phyloP scores from a whole-genome alignment of 2,329 filamentous ascomycete genomes.

The Gyromitra esculenta region DNA sequence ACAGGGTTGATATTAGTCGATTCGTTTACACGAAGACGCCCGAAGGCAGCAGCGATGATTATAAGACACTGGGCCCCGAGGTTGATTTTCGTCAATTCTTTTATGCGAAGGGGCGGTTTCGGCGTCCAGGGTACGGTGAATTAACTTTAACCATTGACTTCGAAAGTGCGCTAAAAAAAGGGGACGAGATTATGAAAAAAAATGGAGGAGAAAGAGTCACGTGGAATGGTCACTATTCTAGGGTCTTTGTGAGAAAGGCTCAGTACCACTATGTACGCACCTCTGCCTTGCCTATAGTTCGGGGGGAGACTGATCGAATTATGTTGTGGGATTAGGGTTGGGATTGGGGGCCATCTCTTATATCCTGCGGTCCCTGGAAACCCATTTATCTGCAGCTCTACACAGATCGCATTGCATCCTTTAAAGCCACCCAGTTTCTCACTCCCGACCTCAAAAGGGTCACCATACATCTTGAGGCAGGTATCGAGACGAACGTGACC shows the following conservation, averaged over 20 bases:
- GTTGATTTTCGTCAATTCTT: conserved; percentile 71
- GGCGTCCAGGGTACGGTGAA: neutral
- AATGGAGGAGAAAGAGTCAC: conserved; percentile 71
- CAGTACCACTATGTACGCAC: conserved; percentile 76
- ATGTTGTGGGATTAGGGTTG: conserved; percentile 35
- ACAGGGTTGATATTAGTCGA: conserved; percentile 73
- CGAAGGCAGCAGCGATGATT: too few relatives aligned
- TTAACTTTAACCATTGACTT: conserved; percentile 73
- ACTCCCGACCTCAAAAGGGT: conserved; percentile 36
- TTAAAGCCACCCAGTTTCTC: conserved; percentile 46
- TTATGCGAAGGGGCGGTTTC: conserved; percentile 50
- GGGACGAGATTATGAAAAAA: conserved; percentile 70
- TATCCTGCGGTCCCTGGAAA: conserved; percentile 77
- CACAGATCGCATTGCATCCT: conserved; percentile 66
- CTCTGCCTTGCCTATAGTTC: neutral
- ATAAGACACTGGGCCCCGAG: conserved; percentile 67
- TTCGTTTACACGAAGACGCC: conserved; percentile 58
- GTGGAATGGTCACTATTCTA: conserved; percentile 72
- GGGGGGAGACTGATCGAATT: neutral
- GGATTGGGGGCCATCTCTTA: conserved; percentile 51
- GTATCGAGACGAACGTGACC: conserved; percentile 14
- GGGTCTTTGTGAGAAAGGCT: conserved; percentile 64
- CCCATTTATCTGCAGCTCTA: conserved; percentile 77
- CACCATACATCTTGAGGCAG: conserved; percentile 29
- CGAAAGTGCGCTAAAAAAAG: conserved; percentile 71